Percentiles rank a stretch among this genome's conserved stretches.
These are phyloP conservation scores for Populus alba DNA, from an alignment of 345 rosid genomes.

Conservation along the genomic window DNA sequence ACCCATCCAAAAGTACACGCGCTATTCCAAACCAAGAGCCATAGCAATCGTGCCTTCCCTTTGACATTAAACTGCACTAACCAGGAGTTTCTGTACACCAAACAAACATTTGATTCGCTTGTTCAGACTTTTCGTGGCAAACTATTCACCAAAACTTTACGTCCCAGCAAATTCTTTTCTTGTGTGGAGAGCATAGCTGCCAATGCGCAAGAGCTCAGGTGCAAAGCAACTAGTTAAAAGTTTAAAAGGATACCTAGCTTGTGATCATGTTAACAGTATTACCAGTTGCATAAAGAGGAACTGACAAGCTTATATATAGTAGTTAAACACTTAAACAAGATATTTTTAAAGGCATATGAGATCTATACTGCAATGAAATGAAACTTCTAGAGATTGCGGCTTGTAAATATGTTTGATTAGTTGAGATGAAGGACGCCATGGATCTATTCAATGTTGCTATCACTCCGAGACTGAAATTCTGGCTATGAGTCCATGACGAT, in stretches of 20 bases:
- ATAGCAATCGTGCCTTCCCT: background rate
- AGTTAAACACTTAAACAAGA: background rate
- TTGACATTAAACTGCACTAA: background rate
- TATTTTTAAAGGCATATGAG: background rate
- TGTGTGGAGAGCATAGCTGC: constrained; percentile 22
- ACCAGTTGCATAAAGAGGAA: background rate
- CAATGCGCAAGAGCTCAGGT: background rate
- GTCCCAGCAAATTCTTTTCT: background rate
- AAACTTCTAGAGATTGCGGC: background rate
- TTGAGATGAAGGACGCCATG: background rate
- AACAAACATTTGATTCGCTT: constrained; percentile 7
- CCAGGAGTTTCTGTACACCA: background rate
- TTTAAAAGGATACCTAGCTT: background rate
- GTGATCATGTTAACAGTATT: background rate
- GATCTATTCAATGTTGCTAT: constrained; percentile 33
- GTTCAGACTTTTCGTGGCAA: constrained; percentile 19
- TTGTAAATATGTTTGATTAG: too few relatives aligned
- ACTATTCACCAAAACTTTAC: constrained; percentile 22
- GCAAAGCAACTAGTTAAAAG: background rate
- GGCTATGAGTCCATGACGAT: background rate
- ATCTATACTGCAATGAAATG: background rate
- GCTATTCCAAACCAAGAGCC: too few relatives aligned
- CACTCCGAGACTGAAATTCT: constrained; percentile 14
- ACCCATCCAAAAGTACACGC: too few relatives aligned
- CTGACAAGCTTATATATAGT: background rate